Evolutionary conservation across 768 basidiomycete genomes (phyloP), one percentile per base, ranked within the genome.

Genomic region (Leccinum longicurvipes): DNA sequence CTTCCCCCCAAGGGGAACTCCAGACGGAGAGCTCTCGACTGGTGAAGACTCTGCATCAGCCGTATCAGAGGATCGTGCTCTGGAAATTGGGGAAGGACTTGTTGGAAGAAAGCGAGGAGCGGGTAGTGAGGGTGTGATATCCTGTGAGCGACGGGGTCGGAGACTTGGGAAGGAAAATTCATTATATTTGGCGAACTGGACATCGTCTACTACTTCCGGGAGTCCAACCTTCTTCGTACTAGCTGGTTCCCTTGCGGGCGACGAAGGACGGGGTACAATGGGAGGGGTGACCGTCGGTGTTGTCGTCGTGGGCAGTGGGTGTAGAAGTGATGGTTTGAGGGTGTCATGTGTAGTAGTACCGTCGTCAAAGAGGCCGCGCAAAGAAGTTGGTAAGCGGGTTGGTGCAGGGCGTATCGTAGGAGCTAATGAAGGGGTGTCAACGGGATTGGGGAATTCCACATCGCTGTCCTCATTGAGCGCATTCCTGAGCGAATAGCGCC

Each of bases 341-440:
- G 75, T 67, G 41, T 81, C 79, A 7, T 73, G 65, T 27, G 66
- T 67, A 7, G 69, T 21, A n/a, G 68, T 63, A 10, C 78, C 81
- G 45, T 84, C 81, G 54, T 89, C 88, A 68, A 97, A 97, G 10
- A 97, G 75, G 34, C 79, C 75, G 0, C 92, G 87, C 3, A 95
- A 76, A 1, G 90, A 93, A 2, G 85, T 83, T 2, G 93, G 93
- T 11, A 93, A 65, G 47, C 78, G 76, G 15, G 79, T 77, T n/a
- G 77, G 60, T 39, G 72, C 63, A 2, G 82, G 79, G 14, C 83
- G 79, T 28, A 85, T 69, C 23, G 85, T 87, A 17, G 76, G 61
- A 52, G 76, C 73, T 11, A 65, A 54, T 14, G 64, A 52, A 36
- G 50, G 27, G 14, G 56, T 23, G 23, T 60, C 66, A 42, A 51